These are phyloP conservation scores for Apiotrichum sp. DNA, from an alignment of 1,284 basidiomycete genomes.

Conservation along the genomic window DNA sequence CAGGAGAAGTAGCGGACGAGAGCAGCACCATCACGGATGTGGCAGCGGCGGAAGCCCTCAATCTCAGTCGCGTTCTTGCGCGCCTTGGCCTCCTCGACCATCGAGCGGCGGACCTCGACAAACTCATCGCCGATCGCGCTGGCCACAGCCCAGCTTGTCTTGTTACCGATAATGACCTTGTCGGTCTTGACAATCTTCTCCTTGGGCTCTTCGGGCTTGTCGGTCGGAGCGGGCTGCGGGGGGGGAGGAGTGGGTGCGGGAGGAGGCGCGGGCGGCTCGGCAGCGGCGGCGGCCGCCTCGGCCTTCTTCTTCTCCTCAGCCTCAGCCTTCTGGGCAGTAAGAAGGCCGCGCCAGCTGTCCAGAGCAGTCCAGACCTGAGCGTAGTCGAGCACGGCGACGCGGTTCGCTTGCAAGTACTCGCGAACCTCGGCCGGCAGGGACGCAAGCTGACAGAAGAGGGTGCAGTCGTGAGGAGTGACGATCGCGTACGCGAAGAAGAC, in stretches of 20 bases:
- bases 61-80: constrained; percentile 84
- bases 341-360: constrained; percentile 19
- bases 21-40: constrained; percentile 86
- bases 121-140: constrained; percentile 65
- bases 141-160: constrained; percentile 70
- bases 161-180: constrained; percentile 57
- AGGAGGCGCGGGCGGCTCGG: constrained; percentile 2
- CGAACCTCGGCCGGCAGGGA: constrained; percentile 59
- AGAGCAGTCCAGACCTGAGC: constrained; percentile 54
- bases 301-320: constrained; percentile 6
- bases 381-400: constrained; percentile 68
- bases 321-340: constrained; percentile 14
- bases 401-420: constrained; percentile 55
- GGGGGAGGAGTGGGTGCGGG: constrained; percentile 3
- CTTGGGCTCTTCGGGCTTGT: constrained; percentile 7
- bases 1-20: constrained; percentile 84
- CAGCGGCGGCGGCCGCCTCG: constrained; percentile 6
- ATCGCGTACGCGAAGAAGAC: constrained; percentile 94
- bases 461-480: constrained; percentile 60
- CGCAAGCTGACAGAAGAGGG: constrained; percentile 66
- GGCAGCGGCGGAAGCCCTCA: constrained; percentile 80
- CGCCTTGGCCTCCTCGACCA: constrained; percentile 75
- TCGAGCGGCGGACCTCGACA: constrained; percentile 60
- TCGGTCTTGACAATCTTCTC: constrained; percentile 39
- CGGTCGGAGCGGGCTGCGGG: neutral